A percentile compares a stretch with the other conserved stretches of the same genome.
Evolutionary conservation across 2,329 filamentous ascomycete genomes (phyloP).

Genomic region (Colletotrichum sp.): DNA sequence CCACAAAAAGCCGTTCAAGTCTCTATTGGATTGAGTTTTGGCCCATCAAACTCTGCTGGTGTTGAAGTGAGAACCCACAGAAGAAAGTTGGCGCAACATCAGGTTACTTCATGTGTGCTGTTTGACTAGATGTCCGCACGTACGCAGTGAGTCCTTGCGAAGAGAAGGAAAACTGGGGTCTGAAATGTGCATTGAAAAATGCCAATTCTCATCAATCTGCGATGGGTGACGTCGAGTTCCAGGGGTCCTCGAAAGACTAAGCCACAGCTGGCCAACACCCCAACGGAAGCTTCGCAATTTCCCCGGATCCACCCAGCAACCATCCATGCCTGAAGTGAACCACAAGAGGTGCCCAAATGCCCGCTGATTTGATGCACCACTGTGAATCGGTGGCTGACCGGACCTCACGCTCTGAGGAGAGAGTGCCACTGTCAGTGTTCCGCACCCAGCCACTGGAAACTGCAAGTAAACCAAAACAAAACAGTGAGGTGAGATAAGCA

Average conservation of each 20-base stretch:
- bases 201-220: background rate
- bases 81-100: background rate
- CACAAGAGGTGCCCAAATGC: background rate
- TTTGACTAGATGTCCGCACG: background rate
- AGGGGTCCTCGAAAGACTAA: background rate
- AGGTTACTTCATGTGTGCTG: background rate
- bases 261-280: constrained; percentile 9
- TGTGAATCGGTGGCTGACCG: background rate
- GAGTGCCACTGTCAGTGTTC: background rate
- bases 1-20: background rate
- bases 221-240: constrained; percentile 11
- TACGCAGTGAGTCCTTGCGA: background rate
- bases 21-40: background rate
- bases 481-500: background rate
- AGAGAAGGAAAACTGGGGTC: background rate
- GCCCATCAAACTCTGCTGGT: background rate
- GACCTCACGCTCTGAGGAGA: background rate
- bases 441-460: background rate
- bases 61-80: background rate
- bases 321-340: background rate
- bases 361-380: background rate
- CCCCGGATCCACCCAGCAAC: constrained; percentile 12
- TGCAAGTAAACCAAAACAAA: background rate
- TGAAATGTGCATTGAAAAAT: background rate
- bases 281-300: constrained; percentile 6